Evolutionary conservation across 2,329 filamentous ascomycete genomes (phyloP).

Genomic region (Pseudogymnoascus sp.): DNA sequence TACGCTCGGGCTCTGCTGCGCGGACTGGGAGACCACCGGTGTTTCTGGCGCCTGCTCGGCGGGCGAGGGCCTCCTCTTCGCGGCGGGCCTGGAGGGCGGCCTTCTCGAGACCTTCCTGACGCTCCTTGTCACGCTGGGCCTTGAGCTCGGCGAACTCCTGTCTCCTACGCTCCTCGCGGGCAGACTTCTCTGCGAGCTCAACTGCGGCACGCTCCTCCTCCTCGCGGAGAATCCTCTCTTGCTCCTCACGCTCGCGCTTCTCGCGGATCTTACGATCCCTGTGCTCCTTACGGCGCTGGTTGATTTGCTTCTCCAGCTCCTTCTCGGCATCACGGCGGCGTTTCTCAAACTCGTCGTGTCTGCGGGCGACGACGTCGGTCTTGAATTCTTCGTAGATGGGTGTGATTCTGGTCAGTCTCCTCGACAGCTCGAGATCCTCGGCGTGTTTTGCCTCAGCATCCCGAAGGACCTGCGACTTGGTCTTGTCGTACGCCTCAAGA

Average conservation of each 20-base stretch:
- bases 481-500: slow-evolving; percentile 67
- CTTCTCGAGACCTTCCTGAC: slow-evolving; percentile 58
- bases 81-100: slow-evolving; percentile 65
- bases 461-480: slow-evolving; percentile 67
- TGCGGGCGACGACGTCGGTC: slow-evolving; percentile 71
- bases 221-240: slow-evolving; percentile 67
- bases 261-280: slow-evolving; percentile 76
- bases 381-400: slow-evolving; percentile 79
- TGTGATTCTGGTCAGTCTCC: slow-evolving; percentile 78
- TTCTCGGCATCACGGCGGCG: slow-evolving; percentile 84
- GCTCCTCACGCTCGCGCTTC: slow-evolving; percentile 76
- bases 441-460: slow-evolving; percentile 84
- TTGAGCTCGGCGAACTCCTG: slow-evolving; percentile 58
- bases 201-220: slow-evolving; percentile 73
- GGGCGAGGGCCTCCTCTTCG: slow-evolving; percentile 80
- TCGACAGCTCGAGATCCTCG: slow-evolving; percentile 86
- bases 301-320: slow-evolving; percentile 88
- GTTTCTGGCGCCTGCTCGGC: slow-evolving; percentile 59
- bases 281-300: slow-evolving; percentile 77
- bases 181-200: slow-evolving; percentile 80
- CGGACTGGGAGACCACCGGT: slow-evolving; percentile 30
- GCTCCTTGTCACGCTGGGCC: slow-evolving; percentile 57
- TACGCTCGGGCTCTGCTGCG: slow-evolving; percentile 34
- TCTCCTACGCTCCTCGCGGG: slow-evolving; percentile 71
- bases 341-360: slow-evolving; percentile 92